Conservation (phyloP, 192 early-diverging fungal genomes). For the Pilaira anomala region DNA sequence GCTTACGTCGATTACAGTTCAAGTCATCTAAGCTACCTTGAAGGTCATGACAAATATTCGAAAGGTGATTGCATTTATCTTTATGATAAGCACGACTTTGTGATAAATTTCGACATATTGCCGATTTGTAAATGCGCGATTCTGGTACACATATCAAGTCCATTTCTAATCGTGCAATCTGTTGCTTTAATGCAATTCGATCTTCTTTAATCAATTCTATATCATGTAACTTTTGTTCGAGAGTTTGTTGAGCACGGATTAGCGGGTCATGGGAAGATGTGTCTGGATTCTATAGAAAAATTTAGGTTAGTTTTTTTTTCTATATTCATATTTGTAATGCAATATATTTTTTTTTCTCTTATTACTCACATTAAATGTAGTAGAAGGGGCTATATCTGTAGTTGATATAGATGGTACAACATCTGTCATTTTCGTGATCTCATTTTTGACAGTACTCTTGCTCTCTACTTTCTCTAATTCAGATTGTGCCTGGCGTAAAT, state of each 20-base stretch:
- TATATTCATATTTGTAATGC: too few relatives aligned
- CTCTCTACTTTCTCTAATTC: not conserved
- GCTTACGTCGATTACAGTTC: not conserved
- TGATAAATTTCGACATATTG: conserved; percentile 17
- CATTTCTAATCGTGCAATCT: conserved; percentile 24
- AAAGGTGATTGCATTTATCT: conserved; percentile 18
- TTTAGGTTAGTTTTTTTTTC: not conserved
- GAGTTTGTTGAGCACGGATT: conserved; percentile 18
- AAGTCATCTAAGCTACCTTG: conserved; percentile 15
- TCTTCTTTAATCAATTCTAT: conserved; percentile 30
- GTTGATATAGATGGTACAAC: too few relatives aligned
- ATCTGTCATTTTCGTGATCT: too few relatives aligned
- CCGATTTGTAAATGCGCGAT: conserved; percentile 14
- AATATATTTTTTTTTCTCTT: too few relatives aligned
- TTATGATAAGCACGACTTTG: conserved; percentile 14
- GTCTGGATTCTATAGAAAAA: not conserved
- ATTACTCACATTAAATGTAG: too few relatives aligned
- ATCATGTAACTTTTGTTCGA: conserved; percentile 22
- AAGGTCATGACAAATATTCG: conserved; percentile 5
- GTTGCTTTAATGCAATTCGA: conserved; percentile 26
- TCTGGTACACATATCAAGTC: conserved; percentile 18
- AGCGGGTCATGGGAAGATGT: conserved; percentile 16
- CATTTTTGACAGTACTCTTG: too few relatives aligned
- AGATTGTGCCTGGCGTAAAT: not conserved
- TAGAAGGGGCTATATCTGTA: too few relatives aligned